Percentiles rank a stretch among this genome's conserved stretches.
Evolutionary conservation across 305 asterid genomes (phyloP).

Genomic region (Withania somnifera): DNA sequence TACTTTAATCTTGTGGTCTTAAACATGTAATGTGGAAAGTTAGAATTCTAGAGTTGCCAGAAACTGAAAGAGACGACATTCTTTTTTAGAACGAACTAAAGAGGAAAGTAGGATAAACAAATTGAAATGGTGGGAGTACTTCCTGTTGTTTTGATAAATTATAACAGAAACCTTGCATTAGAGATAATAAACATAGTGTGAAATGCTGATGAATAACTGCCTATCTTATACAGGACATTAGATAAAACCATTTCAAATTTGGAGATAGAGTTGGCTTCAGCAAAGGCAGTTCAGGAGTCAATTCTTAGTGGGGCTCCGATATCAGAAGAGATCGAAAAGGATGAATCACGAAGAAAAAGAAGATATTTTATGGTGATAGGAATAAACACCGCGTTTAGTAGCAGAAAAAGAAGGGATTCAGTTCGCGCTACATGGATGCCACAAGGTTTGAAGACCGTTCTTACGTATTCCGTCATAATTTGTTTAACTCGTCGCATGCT

Average conservation of each 20-base stretch:
- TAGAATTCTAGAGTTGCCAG: no score
- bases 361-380: slow-evolving; percentile 17
- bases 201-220: not conserved
- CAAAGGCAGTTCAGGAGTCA: slow-evolving; percentile 9
- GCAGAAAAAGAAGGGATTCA: slow-evolving; percentile 19
- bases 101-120: no score
- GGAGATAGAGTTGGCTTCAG: slow-evolving; percentile 20
- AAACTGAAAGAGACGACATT: no score
- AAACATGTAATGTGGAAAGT: no score
- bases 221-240: slow-evolving; percentile 8
- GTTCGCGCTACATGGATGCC: slow-evolving; percentile 25
- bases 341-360: not conserved
- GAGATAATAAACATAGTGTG: not conserved
- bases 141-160: no score
- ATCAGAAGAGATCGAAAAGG: slow-evolving; percentile 9
- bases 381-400: slow-evolving; percentile 20
- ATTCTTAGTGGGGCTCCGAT: slow-evolving; percentile 12
- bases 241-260: slow-evolving; percentile 19
- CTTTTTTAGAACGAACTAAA: no score
- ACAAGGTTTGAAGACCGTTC: not conserved
- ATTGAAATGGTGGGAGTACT: no score
- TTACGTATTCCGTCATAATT: not conserved
- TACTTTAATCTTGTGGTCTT: no score
- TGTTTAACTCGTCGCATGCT: not conserved
- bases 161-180: not conserved